Evolutionary conservation across 768 basidiomycete genomes (phyloP), one percentile per base, ranked within the genome.

Genomic region (Termitomyces sp.): DNA sequence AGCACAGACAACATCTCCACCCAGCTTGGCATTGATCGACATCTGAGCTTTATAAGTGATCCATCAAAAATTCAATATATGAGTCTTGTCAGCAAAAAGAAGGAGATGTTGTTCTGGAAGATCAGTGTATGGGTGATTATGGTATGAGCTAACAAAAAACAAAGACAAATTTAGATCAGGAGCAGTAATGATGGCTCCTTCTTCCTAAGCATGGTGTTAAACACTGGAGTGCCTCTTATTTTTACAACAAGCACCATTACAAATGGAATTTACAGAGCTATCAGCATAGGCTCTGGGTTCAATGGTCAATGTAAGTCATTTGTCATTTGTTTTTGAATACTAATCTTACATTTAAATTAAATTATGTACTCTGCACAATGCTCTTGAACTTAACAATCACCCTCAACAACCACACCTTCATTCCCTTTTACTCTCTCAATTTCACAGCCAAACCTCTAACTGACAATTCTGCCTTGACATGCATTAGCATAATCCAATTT

Each of bases 201-300:
- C 24, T 79, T 72, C 39, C 89, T 88, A 0, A 82, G 78, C 43
- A 89, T 88, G 4, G 79, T 90, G n/a, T 65, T 92, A 33, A 91
- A 93, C 67, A 82, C 85, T 0, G 91, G 91, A 0, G 78, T 84
- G 0, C 87, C 90, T 0, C 56, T 79, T 13, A 91, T 93, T 50
- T 67, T 93, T 0, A 81, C 88, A 5, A 83, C 85, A 0, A 71
- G 74, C 4, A 53, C 64, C 3, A 75, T 93, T 20, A 87, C 90
- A 16, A 87, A 93, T 62, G 89, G 78, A 5, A 87, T 92, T n/a
- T 93, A 92, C 57, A 89, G 90, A 9, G 87, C 89, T 4, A 72
- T 90, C 53, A 87, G 85, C 1, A 73, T 91, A 27, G 64, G 69
- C 22, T 86, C 88, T 8, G 80, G 74, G 0, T 57, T 72, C 2